phyloP scores from a whole-genome alignment of 2,329 filamentous ascomycete species.

The Exophiala xenobiotica region DNA sequence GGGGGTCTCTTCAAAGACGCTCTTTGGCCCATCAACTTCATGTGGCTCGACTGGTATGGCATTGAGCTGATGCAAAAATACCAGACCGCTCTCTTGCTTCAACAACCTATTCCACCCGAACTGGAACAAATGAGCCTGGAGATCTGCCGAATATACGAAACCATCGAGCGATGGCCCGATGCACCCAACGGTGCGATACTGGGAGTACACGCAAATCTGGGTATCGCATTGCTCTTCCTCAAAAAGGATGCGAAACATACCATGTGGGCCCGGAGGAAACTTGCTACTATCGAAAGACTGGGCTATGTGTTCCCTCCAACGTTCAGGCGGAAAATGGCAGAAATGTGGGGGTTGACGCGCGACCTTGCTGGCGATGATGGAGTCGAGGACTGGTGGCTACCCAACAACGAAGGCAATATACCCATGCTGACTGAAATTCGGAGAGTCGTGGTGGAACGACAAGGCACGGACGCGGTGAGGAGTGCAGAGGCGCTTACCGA shows the following conservation, averaged over 20 bases:
- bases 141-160: constrained; percentile 76
- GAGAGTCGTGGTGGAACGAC: constrained; percentile 74
- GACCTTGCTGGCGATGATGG: constrained; percentile 50
- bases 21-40: constrained; percentile 71
- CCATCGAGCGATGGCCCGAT: constrained; percentile 69
- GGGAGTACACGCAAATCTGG: constrained; percentile 71
- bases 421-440: constrained; percentile 74
- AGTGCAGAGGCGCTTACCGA: constrained; percentile 40
- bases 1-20: constrained; percentile 69
- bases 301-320: constrained; percentile 81
- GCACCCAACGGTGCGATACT: constrained; percentile 70
- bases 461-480: constrained; percentile 44
- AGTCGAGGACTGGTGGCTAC: constrained; percentile 84
- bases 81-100: constrained; percentile 62
- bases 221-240: constrained; percentile 75
- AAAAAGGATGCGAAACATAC: constrained; percentile 70
- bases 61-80: constrained; percentile 78
- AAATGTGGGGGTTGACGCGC: constrained; percentile 57
- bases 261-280: constrained; percentile 76
- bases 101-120: constrained; percentile 53
- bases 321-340: constrained; percentile 72
- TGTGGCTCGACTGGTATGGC: constrained; percentile 74
- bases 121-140: constrained; percentile 63
- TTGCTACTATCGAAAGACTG: constrained; percentile 70
- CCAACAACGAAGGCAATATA: constrained; percentile 73